Percentiles rank a stretch among this genome's conserved stretches.
These are phyloP conservation scores for Marasmius sp. DNA, from an alignment of 1,284 basidiomycete species.

Conservation along the genomic window DNA sequence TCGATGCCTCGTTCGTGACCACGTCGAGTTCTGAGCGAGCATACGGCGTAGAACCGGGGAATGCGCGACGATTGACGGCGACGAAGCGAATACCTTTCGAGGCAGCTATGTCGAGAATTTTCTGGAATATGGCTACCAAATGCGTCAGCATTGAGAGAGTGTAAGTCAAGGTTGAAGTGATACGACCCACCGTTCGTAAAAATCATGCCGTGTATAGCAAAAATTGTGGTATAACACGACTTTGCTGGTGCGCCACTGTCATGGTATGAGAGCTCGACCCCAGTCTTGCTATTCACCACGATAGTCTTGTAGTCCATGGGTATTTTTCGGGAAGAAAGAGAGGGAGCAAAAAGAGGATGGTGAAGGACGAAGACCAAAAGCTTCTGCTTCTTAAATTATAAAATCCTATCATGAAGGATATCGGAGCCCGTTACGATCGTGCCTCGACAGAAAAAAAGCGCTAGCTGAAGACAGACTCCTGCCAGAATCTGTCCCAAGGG, in stretches of 20 bases:
- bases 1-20: conserved; percentile 21
- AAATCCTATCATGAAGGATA: conserved; percentile 1
- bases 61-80: conserved; percentile 24
- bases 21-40: conserved; percentile 19
- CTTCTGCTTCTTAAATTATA: conserved; percentile 5
- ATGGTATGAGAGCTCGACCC: conserved; percentile 17
- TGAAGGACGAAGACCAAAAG: not conserved
- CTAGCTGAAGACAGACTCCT: not conserved
- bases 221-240: conserved; percentile 20
- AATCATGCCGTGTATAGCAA: conserved; percentile 31
- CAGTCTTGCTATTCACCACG: not conserved
- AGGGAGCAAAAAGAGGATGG: not conserved
- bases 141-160: not conserved
- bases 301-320: not conserved
- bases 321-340: not conserved
- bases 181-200: conserved; percentile 26
- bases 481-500: not conserved
- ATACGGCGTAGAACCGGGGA: conserved; percentile 21
- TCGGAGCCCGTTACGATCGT: conserved; percentile 4
- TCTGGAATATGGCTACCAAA: conserved; percentile 14
- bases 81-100: conserved; percentile 22
- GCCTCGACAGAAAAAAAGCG: not conserved
- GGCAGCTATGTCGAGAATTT: conserved; percentile 14
- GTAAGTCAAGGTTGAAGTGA: not conserved
- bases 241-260: conserved; percentile 22